phyloP scores from a whole-genome alignment of 2,329 filamentous ascomycete genomes.

The Huntiella decipiens region DNA sequence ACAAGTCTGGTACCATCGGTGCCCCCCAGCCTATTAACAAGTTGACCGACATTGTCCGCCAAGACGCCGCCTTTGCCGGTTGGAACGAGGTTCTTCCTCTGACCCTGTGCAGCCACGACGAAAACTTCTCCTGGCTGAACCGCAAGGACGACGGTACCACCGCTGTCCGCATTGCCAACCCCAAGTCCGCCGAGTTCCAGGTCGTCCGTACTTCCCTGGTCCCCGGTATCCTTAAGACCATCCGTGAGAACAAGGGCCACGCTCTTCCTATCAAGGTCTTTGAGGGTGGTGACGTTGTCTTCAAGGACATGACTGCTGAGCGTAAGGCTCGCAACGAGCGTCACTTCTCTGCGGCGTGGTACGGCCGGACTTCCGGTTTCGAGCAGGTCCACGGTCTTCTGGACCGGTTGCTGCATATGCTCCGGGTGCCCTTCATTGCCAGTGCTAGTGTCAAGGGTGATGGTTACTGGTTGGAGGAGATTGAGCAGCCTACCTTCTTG shows the following conservation, averaged over 20 bases:
- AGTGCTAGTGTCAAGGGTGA: slow-evolving; percentile 36
- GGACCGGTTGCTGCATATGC: slow-evolving; percentile 82
- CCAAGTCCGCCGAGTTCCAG: slow-evolving; percentile 86
- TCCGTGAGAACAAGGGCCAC: slow-evolving; percentile 83
- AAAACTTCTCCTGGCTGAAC: slow-evolving; percentile 94
- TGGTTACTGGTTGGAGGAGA: slow-evolving; percentile 87
- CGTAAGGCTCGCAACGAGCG: slow-evolving; percentile 80
- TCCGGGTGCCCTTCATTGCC: slow-evolving; percentile 63
- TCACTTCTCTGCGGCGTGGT: slow-evolving; percentile 91
- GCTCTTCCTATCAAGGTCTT: slow-evolving; percentile 80
- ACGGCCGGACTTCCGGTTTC: slow-evolving; percentile 85
- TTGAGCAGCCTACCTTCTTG: slow-evolving; percentile 84
- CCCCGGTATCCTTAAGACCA: slow-evolving; percentile 79
- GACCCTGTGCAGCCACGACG: slow-evolving; percentile 91
- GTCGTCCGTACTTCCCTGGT: slow-evolving; percentile 74
- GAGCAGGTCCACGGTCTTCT: slow-evolving; percentile 88
- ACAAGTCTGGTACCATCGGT: slow-evolving; percentile 69
- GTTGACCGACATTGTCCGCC: slow-evolving; percentile 73
- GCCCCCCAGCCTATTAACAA: slow-evolving; percentile 86
- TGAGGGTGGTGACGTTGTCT: slow-evolving; percentile 75
- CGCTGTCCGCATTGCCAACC: slow-evolving; percentile 72
- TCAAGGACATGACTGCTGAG: slow-evolving; percentile 69
- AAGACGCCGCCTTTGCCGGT: slow-evolving; percentile 79
- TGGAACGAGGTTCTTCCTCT: slow-evolving; percentile 94
- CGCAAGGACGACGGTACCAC: slow-evolving; percentile 70